Evolutionary conservation across 2,329 filamentous ascomycete species (phyloP), one percentile per base, ranked within the genome.

Genomic region (Byssoonygena ceratinophila): DNA sequence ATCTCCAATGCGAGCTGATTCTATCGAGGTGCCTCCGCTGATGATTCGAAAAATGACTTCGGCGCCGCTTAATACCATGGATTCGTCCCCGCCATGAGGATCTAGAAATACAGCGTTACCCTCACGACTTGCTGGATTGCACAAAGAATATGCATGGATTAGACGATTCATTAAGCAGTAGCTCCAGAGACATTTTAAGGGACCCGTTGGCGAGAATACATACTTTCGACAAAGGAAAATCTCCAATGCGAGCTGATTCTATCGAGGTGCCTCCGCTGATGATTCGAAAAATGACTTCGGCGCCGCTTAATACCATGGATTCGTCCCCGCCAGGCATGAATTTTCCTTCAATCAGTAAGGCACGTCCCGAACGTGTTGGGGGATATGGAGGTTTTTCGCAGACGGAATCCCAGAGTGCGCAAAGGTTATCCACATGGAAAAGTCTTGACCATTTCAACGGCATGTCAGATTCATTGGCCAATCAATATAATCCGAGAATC

Each of bases 301-400:
- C 37, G 12, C 47, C 47, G 9, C 12, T 43, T 8, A n/a, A 25
- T 1, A 3, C 47, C n/a, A 6, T 22, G 9, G 25, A 23, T 3
- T 11, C 8, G 11, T 9, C 25, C 7, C 34, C 18, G 4, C 46
- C 18, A 14, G 25, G 2, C 22, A 22, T 9, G 18, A 7, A 9
- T 20, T 29, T 34, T 18, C 16, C 2, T 27, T 23, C 16, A 18
- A 32, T 25, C 36, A 9, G 1, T 18, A 50, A 18, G 18, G 2
- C 7, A 20, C 25, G 47, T 1, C 36, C 47, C 14, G 37, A 50
- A 41, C 43, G 47, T 22, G 22, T 43, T 23, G 47, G 47, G 3
- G 47, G 47, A n/a, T 50, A 50, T 16, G 47, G 47, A n/a, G 47
- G 47, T 22, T 50, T 50, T 16, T 32, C 12, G 12, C 23, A 22